Base-by-base conservation (phyloP, 228 moss, liverwort and hornwort genomes). In the Sphagnum magellanicum region DNA sequence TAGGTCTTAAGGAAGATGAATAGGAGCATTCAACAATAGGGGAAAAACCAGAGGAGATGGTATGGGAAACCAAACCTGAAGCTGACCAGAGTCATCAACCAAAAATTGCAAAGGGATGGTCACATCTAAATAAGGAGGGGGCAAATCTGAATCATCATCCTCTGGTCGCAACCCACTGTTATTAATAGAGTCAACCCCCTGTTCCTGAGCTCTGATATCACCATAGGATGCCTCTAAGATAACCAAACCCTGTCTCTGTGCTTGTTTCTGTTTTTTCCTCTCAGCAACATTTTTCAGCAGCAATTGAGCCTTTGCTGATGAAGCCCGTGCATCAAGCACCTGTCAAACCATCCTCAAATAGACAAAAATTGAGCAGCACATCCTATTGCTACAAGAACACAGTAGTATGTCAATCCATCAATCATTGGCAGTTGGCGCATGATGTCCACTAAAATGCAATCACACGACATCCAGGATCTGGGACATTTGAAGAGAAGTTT, bases 201-300 rank as follows among this genome's bases (percentile, higher is more conserved):
- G 84, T 12, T 8, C 12, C 63, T 73, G 71, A 51, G 81, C 83
- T 65, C 76, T 87, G 15, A 92, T 81, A 52, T 94, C 90, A 60
- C 98, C 98, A 60, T 98, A 94, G 16, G 89, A 67, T 46, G 90
- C 98, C 76, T 87, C 87, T 76, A 90, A 57, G 58, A 98, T 90
- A 50, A 98, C 90, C 72, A 98, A 77, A 12, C 98, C 98, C 84
- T 87, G 82, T 68, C 79, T 85, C 72, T 89, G 87, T 61, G 84
- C 86, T 81, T 98, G 94, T 74, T 90, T 98, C 74, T 89, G 90
- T 74, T 86, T 94, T 79, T 98, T 98, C 81, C 98, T 83, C 49
- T 89, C 90, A 3, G 98, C 92, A 49, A 98, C 94, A 71, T 90
- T 92, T 77, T 77, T 90, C 16, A 98, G 74, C 49, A 98, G 77